Base-by-base conservation (phyloP, 257 asterid genomes). In the Fraxinus quadrangulata region DNA sequence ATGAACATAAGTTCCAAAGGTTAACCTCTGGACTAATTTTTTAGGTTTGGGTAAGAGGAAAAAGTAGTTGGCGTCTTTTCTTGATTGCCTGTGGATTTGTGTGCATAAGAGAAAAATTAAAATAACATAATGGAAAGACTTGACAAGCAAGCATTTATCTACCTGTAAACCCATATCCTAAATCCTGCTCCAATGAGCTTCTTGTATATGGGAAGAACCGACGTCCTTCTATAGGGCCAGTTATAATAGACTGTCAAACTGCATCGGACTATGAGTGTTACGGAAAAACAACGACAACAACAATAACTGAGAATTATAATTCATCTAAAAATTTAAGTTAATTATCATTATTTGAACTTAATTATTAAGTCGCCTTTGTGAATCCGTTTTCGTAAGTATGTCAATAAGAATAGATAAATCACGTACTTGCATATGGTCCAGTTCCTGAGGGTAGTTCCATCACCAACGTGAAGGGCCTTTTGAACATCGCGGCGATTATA, bases 101-200 rank as follows among this genome's bases (percentile, higher is more conserved):
- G 42, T 37, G 42, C 11, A 37, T 7, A 1, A 1, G 42, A 37
- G 42, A 37, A 37, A 36, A 37, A 7, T 37, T 37, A 37, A 37
- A 37, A 1, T 37, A 7, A 7, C 42, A 37, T 37, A 7, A 37
- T 37, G 11, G 42, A 37, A 40, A 12, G 17, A 42, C 4, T 12
- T 40, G 0, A 13, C 4, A 42, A 42, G 51, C 51, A 12, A 42
- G 51, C 51, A 42, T 63, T 26, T 42, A 40, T 74, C 0, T 81
- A 94, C 98, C 98, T 94, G 85, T 92, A 94, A 10, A 94, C 88
- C 98, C 96, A 94, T 67, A 94, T 89, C 78, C 92, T 82, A 75
- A 91, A 92, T 54, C 94, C 90, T 39, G 91, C 88, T 5, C 83
- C 87, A 31, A 94, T 92, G 76, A 94, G 97, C 82, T 94, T 94